Conservation (phyloP, 1,284 basidiomycete species). For the Fomitopsis palustris region DNA sequence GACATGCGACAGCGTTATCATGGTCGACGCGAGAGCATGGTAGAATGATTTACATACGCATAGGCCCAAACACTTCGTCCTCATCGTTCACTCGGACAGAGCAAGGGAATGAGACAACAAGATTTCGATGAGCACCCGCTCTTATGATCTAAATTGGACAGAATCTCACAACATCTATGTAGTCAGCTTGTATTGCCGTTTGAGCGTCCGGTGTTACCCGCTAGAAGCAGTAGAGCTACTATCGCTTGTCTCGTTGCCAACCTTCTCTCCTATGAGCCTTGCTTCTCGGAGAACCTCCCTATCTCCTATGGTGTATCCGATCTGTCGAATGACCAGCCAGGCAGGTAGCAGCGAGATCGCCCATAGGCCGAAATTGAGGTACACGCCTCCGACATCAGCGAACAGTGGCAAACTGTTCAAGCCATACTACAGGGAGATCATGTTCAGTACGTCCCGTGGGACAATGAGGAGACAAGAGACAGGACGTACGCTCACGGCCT, state of each 20-base stretch:
- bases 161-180: no score
- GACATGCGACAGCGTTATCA: no score
- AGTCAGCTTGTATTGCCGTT: no score
- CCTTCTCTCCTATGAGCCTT: background rate
- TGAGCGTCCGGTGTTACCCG: no score
- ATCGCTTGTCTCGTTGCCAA: background rate
- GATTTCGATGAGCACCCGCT: no score
- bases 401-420: background rate
- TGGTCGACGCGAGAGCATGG: no score
- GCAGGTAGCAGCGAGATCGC: background rate
- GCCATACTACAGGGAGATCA: background rate
- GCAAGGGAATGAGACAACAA: no score
- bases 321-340: background rate
- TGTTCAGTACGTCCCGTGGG: background rate
- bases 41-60: no score
- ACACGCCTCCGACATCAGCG: background rate
- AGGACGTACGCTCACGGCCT: background rate
- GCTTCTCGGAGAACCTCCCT: background rate
- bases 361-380: background rate
- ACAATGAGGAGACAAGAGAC: background rate
- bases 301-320: background rate
- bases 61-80: no score
- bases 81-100: no score
- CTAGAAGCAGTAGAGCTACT: background rate
- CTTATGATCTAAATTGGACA: no score